Evolutionary conservation across 805 yeast genomes (phyloP), one percentile per base, ranked within the genome.

Genomic region (Isabelozyma rhagii): DNA sequence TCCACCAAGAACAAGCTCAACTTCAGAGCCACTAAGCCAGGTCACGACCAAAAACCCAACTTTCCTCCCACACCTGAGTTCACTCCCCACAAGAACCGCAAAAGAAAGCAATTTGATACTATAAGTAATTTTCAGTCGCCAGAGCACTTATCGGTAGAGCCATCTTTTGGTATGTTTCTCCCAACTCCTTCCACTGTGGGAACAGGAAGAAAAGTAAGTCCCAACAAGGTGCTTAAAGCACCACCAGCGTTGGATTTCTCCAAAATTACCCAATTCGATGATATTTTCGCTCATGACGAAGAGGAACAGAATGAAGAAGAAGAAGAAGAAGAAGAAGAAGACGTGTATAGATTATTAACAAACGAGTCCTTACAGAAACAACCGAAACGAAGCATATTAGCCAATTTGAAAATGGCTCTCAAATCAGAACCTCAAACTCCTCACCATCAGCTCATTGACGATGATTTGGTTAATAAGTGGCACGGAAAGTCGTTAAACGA

Each of bases 121-220:
- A 18, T 13, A 44, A 48, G 38, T 56, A 53, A 28, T 55, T 45
- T 18, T 39, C 48, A 53, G 10, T 39, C 43, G 14, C 21, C 50
- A 9, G 55, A 53, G 10, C 41, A 31, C 4, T 15, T 31, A 45
- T 29, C 39, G 13, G 53, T 55, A 45, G 62, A 25, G 17, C 25
- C 46, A 11, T 45, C 46, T 14, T 62, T 67, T 48, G 66, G 68
- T 2, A 50, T 63, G 38, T 54, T 72, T 14, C 55, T 71, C 28
- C 77, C 77, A 2, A 63, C 67, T 17, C 76, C 73, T 5, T 67
- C 74, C 1, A 67, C 71, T 1, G 61, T 69, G 8, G 76, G 77
- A 1, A 56, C 71, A 7, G 77, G 76, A 4, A 58, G 75, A 44
- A 64, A 56, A 48, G 43, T 52, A 14, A 47, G 27, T 18, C 47